Evolutionary conservation across 306 rosid species (phyloP).

Genomic region (Castanea mollissima): DNA sequence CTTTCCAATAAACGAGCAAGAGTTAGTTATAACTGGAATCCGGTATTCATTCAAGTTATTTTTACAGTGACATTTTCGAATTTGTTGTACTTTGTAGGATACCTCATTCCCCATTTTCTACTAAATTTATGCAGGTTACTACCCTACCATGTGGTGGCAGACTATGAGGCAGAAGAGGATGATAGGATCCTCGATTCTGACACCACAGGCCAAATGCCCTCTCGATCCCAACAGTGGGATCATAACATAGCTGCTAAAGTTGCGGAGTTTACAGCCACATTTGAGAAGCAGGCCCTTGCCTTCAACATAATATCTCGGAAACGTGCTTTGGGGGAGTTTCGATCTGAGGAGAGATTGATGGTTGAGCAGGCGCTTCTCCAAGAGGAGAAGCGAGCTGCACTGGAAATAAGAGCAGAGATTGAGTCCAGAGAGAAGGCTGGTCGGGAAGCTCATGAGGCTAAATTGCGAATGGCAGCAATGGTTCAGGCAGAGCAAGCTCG

Average conservation of each 20-base stretch:
- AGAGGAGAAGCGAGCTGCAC: constrained; percentile 72
- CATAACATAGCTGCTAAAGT: constrained; percentile 87
- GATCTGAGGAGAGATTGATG: constrained; percentile 97
- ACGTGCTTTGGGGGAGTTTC: constrained; percentile 78
- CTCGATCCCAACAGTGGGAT: constrained; percentile 99
- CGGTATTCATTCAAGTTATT: background rate
- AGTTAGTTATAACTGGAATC: background rate
- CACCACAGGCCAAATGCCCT: constrained; percentile 84
- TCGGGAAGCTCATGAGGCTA: constrained; percentile 78
- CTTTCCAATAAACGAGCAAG: background rate
- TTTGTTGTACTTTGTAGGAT: background rate
- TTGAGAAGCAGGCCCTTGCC: constrained; percentile 95
- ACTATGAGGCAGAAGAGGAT: constrained; percentile 98
- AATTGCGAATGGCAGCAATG: constrained; percentile 77
- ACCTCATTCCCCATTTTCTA: constrained; percentile 18
- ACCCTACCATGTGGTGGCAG: constrained; percentile 98
- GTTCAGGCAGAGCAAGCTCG: constrained; percentile 82
- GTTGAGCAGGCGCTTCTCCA: constrained; percentile 91
- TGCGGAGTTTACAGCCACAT: constrained; percentile 86
- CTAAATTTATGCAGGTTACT: constrained; percentile 53
- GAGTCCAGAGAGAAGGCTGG: constrained; percentile 91
- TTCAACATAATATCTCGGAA: constrained; percentile 85
- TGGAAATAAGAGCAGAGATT: constrained; percentile 68
- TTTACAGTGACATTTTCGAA: background rate
- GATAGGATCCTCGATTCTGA: constrained; percentile 96